Evolutionary conservation across 2,329 filamentous ascomycete genomes (phyloP).

Genomic region (Westerdykella aurantiaca): DNA sequence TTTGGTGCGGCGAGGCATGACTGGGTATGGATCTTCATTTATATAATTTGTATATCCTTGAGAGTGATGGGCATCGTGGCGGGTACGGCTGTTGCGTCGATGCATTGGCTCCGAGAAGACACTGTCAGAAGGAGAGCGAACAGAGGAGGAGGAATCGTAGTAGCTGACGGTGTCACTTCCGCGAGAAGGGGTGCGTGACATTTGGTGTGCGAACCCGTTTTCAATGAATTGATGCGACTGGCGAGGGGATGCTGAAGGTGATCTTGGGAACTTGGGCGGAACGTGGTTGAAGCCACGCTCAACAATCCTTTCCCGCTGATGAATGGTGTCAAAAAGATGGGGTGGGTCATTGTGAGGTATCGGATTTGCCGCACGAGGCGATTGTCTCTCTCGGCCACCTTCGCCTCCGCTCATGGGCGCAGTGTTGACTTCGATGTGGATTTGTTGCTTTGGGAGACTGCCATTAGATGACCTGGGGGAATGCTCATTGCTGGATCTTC

Average conservation of each 20-base stretch:
- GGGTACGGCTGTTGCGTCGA: not conserved
- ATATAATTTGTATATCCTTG: no score
- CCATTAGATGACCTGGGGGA: slow-evolving; percentile 14
- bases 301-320: slow-evolving; percentile 1
- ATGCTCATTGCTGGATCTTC: slow-evolving; percentile 9
- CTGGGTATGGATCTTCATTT: no score
- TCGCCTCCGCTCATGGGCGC: slow-evolving; percentile 1
- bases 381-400: not conserved
- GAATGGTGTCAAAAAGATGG: no score
- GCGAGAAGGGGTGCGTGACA: slow-evolving; percentile 16
- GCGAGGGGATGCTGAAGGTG: not conserved
- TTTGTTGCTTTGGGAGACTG: slow-evolving; percentile 8
- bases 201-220: slow-evolving; percentile 9
- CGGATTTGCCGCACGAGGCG: no score
- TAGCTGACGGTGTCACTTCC: slow-evolving; percentile 19
- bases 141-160: slow-evolving; percentile 11
- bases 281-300: slow-evolving; percentile 1
- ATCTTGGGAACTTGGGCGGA: slow-evolving; percentile 1
- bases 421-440: slow-evolving; percentile 19
- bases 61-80: not conserved
- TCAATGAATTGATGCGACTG: not conserved
- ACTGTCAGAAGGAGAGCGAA: slow-evolving; percentile 13
- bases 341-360: no score
- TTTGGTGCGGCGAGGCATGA: no score
- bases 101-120: slow-evolving; percentile 11